These are phyloP conservation scores for Parietichytrium sp. DNA, from an alignment of 108 stramenopile genomes.

Conservation along the genomic window DNA sequence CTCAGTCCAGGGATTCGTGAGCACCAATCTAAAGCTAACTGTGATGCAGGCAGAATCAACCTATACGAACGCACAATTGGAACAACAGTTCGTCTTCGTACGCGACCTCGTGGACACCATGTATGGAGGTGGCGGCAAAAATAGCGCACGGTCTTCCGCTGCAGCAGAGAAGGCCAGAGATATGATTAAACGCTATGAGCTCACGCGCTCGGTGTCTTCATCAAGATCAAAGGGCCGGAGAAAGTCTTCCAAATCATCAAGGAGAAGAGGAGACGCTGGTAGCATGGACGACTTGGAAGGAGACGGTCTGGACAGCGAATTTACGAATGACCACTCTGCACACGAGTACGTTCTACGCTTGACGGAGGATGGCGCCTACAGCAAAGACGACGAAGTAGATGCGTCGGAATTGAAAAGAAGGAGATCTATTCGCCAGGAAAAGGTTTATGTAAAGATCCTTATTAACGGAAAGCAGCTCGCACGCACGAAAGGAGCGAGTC, in stretches of 20 bases:
- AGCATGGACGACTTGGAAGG: background rate
- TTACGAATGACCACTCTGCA: no score
- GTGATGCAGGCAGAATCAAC: slow-evolving; percentile 6
- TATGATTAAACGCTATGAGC: background rate
- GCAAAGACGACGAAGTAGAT: slow-evolving; percentile 1
- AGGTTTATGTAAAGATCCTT: background rate
- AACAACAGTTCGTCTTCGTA: background rate
- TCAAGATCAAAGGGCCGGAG: background rate
- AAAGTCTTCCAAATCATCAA: no score
- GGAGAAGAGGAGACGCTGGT: background rate
- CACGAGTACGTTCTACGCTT: background rate
- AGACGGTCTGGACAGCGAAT: background rate
- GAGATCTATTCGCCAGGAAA: background rate
- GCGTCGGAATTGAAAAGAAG: background rate
- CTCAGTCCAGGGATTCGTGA: background rate
- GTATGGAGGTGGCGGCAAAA: no score
- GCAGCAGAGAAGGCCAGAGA: background rate
- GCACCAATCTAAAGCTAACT: background rate
- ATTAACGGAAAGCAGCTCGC: background rate
- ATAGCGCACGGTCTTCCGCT: no score
- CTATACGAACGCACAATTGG: background rate
- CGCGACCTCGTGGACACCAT: background rate
- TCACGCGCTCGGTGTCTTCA: background rate
- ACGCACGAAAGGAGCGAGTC: background rate
- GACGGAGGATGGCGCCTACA: background rate